Conservation (phyloP, 2,329 filamentous ascomycete species). For the Apiospora phragmitis region DNA sequence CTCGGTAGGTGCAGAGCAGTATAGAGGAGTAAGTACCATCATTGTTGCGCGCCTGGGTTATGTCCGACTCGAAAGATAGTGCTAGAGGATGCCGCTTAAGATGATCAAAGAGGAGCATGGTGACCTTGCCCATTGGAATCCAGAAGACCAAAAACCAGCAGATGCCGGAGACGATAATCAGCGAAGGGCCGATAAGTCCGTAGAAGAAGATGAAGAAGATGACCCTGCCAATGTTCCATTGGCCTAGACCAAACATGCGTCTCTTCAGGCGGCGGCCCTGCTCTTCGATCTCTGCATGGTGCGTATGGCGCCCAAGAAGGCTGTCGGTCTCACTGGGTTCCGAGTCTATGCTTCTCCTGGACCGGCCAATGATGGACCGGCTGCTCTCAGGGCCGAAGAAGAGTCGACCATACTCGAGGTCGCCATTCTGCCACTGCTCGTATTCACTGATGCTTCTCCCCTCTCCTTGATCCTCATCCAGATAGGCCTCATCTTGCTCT, state of each 20-base stretch:
- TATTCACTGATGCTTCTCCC: constrained; percentile 98
- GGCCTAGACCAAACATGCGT: constrained; percentile 87
- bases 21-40: constrained; percentile 80
- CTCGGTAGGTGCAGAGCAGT: constrained; percentile 93
- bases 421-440: constrained; percentile 97
- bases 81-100: constrained; percentile 90
- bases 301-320: constrained; percentile 66
- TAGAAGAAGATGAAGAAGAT: constrained; percentile 98
- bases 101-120: constrained; percentile 85
- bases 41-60: constrained; percentile 68
- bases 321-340: constrained; percentile 83
- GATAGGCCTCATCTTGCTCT: constrained; percentile 90
- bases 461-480: constrained; percentile 92
- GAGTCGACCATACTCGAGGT: constrained; percentile 90
- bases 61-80: constrained; percentile 88
- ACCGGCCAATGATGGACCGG: constrained; percentile 81
- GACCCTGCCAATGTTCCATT: constrained; percentile 93
- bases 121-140: constrained; percentile 98
- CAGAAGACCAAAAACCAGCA: constrained; percentile 98
- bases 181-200: constrained; percentile 80
- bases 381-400: constrained; percentile 87
- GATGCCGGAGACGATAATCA: constrained; percentile 81
- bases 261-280: constrained; percentile 63
- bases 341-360: constrained; percentile 86
- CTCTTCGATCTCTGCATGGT: constrained; percentile 19